A percentile compares a stretch with the other conserved stretches of the same genome.
Conservation (phyloP, 306 rosid species). For the Cicer arietinum region DNA sequence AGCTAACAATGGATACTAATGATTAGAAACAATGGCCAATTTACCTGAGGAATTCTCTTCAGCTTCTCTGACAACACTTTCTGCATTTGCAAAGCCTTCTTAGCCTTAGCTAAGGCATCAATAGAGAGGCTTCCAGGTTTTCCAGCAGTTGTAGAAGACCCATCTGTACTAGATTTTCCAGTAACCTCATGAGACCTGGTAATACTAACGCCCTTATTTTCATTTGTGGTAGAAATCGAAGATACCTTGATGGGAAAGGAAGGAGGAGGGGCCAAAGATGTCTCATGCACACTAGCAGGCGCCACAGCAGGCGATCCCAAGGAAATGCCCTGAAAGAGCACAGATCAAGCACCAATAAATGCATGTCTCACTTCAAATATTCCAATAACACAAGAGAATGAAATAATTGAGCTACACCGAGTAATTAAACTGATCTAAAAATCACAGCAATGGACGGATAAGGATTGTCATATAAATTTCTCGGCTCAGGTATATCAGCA, state of each 20-base stretch:
- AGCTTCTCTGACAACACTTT: conserved; percentile 79
- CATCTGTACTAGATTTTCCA: conserved; percentile 99
- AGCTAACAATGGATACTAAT: conserved; percentile 11
- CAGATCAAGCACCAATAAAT: conserved; percentile 41
- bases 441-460: background rate
- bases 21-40: conserved; percentile 27
- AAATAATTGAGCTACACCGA: background rate
- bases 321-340: conserved; percentile 62
- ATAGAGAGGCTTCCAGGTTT: conserved; percentile 78
- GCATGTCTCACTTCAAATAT: conserved; percentile 34
- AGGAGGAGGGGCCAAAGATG: conserved; percentile 61
- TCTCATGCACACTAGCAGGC: conserved; percentile 65
- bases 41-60: conserved; percentile 79
- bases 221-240: conserved; percentile 95
- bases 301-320: conserved; percentile 61
- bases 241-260: conserved; percentile 91
- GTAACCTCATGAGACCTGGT: conserved; percentile 99
- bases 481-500: conserved; percentile 13
- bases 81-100: conserved; percentile 82
- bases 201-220: conserved; percentile 99
- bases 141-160: conserved; percentile 95
- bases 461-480: background rate
- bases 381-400: background rate
- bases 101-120: conserved; percentile 87
- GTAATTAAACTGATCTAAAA: background rate